These are phyloP conservation scores for Phytopythium chamaehyphon DNA, from an alignment of 352 stramenopile genomes.

Conservation along the genomic window DNA sequence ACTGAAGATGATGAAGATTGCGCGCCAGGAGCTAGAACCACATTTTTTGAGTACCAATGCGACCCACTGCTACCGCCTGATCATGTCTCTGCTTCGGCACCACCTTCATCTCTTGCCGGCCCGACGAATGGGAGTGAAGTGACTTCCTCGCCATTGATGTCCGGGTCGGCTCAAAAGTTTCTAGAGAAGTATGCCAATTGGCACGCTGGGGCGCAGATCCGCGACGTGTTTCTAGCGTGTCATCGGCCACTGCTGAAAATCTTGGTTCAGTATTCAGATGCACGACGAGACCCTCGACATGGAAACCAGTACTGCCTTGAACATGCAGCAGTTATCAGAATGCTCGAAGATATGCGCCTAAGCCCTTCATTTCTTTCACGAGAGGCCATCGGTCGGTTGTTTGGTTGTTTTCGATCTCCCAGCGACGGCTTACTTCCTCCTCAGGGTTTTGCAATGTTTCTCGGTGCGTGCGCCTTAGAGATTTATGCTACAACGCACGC, in stretches of 20 bases:
- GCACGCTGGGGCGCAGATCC: constrained; percentile 46
- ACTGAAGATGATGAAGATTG: constrained; percentile 5
- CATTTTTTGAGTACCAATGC: constrained; percentile 63
- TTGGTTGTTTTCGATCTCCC: constrained; percentile 30
- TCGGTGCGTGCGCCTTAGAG: constrained; percentile 60
- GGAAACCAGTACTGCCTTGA: constrained; percentile 46
- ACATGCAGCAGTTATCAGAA: constrained; percentile 30
- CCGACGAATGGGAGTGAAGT: neutral
- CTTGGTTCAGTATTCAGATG: constrained; percentile 47
- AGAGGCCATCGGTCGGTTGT: constrained; percentile 44
- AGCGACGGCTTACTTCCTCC: constrained; percentile 29
- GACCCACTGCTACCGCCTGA: constrained; percentile 50
- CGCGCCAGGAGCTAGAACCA: constrained; percentile 15
- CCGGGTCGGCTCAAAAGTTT: neutral
- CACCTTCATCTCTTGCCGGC: neutral
- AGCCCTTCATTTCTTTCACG: constrained; percentile 46
- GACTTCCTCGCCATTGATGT: neutral
- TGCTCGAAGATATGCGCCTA: constrained; percentile 63
- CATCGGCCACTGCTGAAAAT: constrained; percentile 45
- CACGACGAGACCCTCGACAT: constrained; percentile 29
- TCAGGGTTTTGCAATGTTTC: constrained; percentile 47
- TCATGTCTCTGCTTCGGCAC: neutral
- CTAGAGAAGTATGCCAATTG: constrained; percentile 43
- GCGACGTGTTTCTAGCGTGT: constrained; percentile 60
- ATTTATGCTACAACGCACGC: constrained; percentile 33